These are phyloP conservation scores for Saccharomyces hybrid DNA, from an alignment of 1,139 yeast genomes.

Conservation along the genomic window DNA sequence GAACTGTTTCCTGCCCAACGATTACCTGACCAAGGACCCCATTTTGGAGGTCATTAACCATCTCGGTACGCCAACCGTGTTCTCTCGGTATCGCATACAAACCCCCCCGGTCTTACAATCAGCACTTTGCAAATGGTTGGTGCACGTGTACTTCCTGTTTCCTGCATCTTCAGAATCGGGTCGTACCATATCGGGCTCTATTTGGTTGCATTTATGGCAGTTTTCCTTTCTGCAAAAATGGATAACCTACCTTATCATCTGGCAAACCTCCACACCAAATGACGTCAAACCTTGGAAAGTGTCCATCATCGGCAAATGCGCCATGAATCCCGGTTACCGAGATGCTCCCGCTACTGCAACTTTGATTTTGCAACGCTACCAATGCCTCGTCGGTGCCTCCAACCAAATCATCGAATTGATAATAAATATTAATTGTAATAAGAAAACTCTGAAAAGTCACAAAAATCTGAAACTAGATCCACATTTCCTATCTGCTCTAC, in stretches of 20 bases:
- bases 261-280: conserved; percentile 31
- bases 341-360: conserved; percentile 18
- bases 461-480: conserved; percentile 14
- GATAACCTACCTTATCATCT: conserved; percentile 39
- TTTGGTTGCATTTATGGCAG: conserved; percentile 39
- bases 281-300: conserved; percentile 33
- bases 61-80: conserved; percentile 28
- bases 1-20: conserved; percentile 32
- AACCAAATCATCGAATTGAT: conserved; percentile 11
- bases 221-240: conserved; percentile 40
- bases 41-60: conserved; percentile 28
- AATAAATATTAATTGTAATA: conserved; percentile 12
- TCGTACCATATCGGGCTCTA: conserved; percentile 23
- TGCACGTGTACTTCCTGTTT: conserved; percentile 26
- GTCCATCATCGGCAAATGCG: conserved; percentile 12
- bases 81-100: conserved; percentile 12
- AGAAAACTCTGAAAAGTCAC: conserved; percentile 13
- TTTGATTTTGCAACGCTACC: conserved; percentile 18
- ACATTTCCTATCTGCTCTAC: conserved; percentile 9
- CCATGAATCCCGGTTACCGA: conserved; percentile 18
- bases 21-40: conserved; percentile 22
- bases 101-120: conserved; percentile 27
- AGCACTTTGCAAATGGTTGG: conserved; percentile 36
- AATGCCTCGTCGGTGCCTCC: conserved; percentile 12
- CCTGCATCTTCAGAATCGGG: conserved; percentile 26